Conservation (phyloP, 805 yeast species). For the Candida endomychidarum region DNA sequence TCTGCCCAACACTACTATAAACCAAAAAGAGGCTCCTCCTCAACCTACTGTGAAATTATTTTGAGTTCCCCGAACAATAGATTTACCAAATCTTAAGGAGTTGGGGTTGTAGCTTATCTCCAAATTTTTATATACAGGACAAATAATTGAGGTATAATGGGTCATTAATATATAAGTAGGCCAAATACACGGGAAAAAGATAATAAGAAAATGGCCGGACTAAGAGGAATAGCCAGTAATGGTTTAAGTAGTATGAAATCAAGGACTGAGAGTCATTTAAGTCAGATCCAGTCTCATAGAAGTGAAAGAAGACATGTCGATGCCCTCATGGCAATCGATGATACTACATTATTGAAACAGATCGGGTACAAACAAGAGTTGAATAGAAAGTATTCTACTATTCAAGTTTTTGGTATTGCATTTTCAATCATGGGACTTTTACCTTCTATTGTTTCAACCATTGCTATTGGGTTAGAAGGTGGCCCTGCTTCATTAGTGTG, state of each 20-base stretch:
- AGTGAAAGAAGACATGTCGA: conserved; percentile 24
- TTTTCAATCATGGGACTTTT: conserved; percentile 71
- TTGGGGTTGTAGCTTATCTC: too few relatives aligned
- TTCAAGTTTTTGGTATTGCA: conserved; percentile 70
- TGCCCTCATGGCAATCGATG: conserved; percentile 18
- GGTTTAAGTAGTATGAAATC: conserved; percentile 11
- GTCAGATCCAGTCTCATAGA: conserved; percentile 14
- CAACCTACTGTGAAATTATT: too few relatives aligned
- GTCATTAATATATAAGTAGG: background rate
- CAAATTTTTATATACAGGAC: too few relatives aligned
- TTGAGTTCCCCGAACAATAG: too few relatives aligned
- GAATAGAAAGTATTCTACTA: conserved; percentile 56
- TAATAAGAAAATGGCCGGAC: conserved; percentile 1
- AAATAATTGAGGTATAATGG: too few relatives aligned
- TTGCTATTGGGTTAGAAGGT: conserved; percentile 53
- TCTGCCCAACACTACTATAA: too few relatives aligned
- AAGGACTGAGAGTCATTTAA: conserved; percentile 13
- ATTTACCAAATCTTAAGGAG: too few relatives aligned
- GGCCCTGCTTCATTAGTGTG: conserved; percentile 68
- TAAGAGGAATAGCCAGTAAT: conserved; percentile 8
- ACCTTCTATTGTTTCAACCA: conserved; percentile 60
- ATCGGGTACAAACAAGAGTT: conserved; percentile 74
- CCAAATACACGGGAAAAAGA: background rate
- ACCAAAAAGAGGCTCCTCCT: too few relatives aligned
- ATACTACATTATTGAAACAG: conserved; percentile 39